Evolutionary conservation across 2,329 filamentous ascomycete genomes (phyloP), one percentile per base, ranked within the genome.

Genomic region (Zarea fungicola): DNA sequence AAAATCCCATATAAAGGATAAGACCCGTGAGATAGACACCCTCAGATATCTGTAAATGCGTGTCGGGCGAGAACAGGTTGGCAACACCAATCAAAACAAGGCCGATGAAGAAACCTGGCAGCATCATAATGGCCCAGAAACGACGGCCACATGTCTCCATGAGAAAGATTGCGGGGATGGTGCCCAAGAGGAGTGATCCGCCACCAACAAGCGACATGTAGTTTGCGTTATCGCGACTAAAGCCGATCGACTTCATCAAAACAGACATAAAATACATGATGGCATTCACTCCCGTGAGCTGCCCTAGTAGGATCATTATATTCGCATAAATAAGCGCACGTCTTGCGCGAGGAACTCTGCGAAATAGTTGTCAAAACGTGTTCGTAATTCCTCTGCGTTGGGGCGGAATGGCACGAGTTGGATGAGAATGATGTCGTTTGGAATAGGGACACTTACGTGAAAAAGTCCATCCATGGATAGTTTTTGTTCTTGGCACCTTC

Each of bases 181-280:
- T 84, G 19, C 83, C 84, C 14, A 89, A 57, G 0, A 88, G 73
- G 1, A 89, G 73, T 0, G 83, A 69, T 4, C 81, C 84, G 22
- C 84, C 84, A 3, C 85, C 84, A 13, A 89, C 84, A 0, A 87
- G 74, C 0, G 84, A 87, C 84, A 89, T 88, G 72, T 87, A 88
- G 51, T 83, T 85, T 14, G 81, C 67, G 42, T 83, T 64, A 50
- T 78, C 73, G 7, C 75, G 65, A 57, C 82, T 64, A 64, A 88
- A 88, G 11, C 84, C 84, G 36, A 88, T 81, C 58, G 83, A 76
- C 42, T 66, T 67, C 81, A 88, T 86, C 6, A 89, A 67, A 0
- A 80, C 73, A 0, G 72, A 75, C 83, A 88, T 85, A 67, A 86
- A 87, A 66, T 88, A 88, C 75, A 84, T 78, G 48, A 85, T 80